Evolutionary conservation across 306 rosid genomes (phyloP).

Genomic region (Inga oerstediana): DNA sequence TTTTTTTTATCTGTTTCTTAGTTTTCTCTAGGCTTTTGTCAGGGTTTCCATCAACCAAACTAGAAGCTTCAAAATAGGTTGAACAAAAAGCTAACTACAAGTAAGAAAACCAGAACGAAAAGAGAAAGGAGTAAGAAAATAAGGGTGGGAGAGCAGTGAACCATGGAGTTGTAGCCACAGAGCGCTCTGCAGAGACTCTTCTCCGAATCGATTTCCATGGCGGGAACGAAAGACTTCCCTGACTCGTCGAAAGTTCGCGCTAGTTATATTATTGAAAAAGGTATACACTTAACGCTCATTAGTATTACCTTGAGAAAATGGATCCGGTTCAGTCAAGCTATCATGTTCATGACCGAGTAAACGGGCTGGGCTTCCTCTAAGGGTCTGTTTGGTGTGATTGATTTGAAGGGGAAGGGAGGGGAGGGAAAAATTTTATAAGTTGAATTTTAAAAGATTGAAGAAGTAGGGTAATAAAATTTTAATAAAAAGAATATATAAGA

Average conservation of each 20-base stretch:
- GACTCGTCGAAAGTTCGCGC: neutral
- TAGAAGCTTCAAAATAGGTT: neutral
- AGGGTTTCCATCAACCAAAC: neutral
- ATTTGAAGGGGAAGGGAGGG: no score
- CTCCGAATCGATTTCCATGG: slow-evolving; percentile 76
- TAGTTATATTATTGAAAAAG: neutral
- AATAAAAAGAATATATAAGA: no score
- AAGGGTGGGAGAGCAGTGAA: slow-evolving; percentile 23
- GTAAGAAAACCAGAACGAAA: no score
- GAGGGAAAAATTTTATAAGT: no score
- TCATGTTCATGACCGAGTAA: neutral
- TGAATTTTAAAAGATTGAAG: no score
- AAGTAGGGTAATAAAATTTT: no score
- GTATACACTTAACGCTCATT: no score
- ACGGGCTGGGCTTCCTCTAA: neutral
- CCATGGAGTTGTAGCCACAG: slow-evolving; percentile 53
- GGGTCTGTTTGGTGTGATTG: no score
- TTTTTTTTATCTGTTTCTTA: neutral
- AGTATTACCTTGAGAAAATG: neutral
- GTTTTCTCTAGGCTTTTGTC: neutral
- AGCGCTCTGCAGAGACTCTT: slow-evolving; percentile 53
- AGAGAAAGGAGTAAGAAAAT: neutral
- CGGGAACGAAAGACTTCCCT: slow-evolving; percentile 50
- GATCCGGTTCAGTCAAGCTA: neutral
- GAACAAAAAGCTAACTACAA: neutral